Evolutionary conservation across 495 filamentous ascomycete species (phyloP), one percentile per base, ranked within the genome.

Genomic region (Elasticomyces elasticus): DNA sequence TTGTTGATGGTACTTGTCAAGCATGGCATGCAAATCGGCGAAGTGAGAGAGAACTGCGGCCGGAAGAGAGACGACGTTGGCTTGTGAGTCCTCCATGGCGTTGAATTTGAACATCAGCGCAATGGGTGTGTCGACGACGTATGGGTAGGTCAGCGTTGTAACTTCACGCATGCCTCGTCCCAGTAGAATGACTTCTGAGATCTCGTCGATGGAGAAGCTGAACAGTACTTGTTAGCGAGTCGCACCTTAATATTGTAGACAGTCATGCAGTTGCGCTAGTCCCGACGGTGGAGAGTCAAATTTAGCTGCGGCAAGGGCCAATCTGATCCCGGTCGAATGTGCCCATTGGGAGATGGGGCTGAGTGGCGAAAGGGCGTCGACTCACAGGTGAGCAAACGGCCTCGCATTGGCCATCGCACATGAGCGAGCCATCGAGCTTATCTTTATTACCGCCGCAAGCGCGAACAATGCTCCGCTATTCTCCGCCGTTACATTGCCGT

Each of bases 391-490:
- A n/a, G n/a, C n/a, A 20, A 6, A 11, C 4, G 23, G 12, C 25
- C 23, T 24, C 6, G 45, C 22, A 13, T 27, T 43, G 5, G 46
- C 53, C 27, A 19, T 28, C 26, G 19, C 41, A 26, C 53, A 56
- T 3, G 44, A 11, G 15, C 55, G 27, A 9, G 55, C 55, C 28
- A 46, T 28, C 17, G 41, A 52, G 35, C n/a, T n/a, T 1, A 58
- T 11, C 3, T 48, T 52, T 1, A 58, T 52, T 3, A 23, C 23
- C 7, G 48, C 5, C n/a, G 55, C 27, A 5, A 20, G 28, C 0
- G 57, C 57, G 41, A 60, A 60, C 17, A 60, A 26, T 7, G 35
- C 12, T 9, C 22, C 31, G 22, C 57, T 50, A 23, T 13, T 20
- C 23, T 53, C 44, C 9, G 20, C 0, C 17, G 35, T 33, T 25